Evolutionary conservation across 495 filamentous ascomycete genomes (phyloP).

Genomic region (Penicillium egyptiacum): DNA sequence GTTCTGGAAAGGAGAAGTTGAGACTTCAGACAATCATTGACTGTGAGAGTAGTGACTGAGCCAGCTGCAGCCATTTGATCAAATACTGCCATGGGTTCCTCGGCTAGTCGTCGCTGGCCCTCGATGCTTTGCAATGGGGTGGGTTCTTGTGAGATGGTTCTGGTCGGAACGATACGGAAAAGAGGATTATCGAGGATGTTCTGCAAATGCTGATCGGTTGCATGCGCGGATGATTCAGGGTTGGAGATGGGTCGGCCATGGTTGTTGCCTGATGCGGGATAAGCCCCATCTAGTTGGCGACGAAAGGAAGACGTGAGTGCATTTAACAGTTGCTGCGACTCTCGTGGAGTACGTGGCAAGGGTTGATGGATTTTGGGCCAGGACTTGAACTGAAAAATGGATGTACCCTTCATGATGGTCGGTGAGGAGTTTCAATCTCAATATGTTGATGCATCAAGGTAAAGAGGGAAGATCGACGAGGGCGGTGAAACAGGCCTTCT

Average conservation of each 20-base stretch:
- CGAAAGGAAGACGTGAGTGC: slow-evolving; percentile 76
- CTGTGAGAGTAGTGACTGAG: slow-evolving; percentile 22
- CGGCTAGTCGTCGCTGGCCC: slow-evolving; percentile 22
- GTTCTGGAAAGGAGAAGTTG: slow-evolving; percentile 35
- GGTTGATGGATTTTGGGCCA: slow-evolving; percentile 69
- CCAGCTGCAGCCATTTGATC: slow-evolving; percentile 45
- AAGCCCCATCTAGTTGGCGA: slow-evolving; percentile 65
- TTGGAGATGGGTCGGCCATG: slow-evolving; percentile 32
- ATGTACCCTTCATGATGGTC: slow-evolving; percentile 45
- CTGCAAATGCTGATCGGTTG: slow-evolving; percentile 36
- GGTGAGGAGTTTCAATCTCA: slow-evolving; percentile 18
- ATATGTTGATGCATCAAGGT: neutral
- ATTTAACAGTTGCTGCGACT: slow-evolving; percentile 67
- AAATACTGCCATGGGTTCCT: slow-evolving; percentile 42
- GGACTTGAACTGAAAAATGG: slow-evolving; percentile 42
- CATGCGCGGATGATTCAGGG: slow-evolving; percentile 52
- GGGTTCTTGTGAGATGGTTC: slow-evolving; percentile 14
- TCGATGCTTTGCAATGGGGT: slow-evolving; percentile 11
- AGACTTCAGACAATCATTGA: slow-evolving; percentile 34
- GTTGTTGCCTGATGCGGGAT: slow-evolving; percentile 42
- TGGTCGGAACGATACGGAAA: slow-evolving; percentile 39
- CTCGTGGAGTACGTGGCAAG: slow-evolving; percentile 60
- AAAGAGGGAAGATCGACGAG: slow-evolving; percentile 6
- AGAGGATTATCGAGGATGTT: slow-evolving; percentile 72
- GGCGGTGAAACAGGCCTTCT: slow-evolving; percentile 3